Base-by-base conservation (phyloP, 495 filamentous ascomycete genomes). In the Hypomontagnella submonticulosa region DNA sequence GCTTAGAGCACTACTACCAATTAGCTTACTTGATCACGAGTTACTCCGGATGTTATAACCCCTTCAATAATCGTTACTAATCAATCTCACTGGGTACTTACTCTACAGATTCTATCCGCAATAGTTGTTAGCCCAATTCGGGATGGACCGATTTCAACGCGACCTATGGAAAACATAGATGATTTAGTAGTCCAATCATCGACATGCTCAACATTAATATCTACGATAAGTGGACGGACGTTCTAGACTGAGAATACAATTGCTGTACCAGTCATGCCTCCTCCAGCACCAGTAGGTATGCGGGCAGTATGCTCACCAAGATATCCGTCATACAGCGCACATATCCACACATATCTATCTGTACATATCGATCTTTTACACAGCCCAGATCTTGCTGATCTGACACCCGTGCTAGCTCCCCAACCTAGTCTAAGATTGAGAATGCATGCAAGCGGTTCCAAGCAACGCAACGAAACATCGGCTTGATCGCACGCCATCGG, bases 391-490 rank as follows among this genome's bases (percentile, higher is more conserved):
- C 44, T 33, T 38, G 27, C 60, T 63, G 47, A 59, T 62, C 58
- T 58, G 41, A 67, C 33, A 57, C 37, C 44, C 50, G 33, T 63
- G 32, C 64, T 62, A 43, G 58, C 47, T 53, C 30, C 27, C 41
- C 19, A 50, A 30, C 58, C 46, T 19, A 12, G 16, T 64, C 47
- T 20, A 52, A 10, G 58, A 40, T 44, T 50, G 48, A 33, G 12
- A 57, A 61, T 64, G 60, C 55, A 69, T 64, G 60, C 60, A 57
- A 61, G 56, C 56, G 51, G 42, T 68, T 67, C 13, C 44, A 59
- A 50, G 54, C 42, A 43, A 62, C 43, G 27, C 58, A 42, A 57
- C 48, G 15, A 63, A 56, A 49, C 56, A 61, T 58, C 54, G 36
- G 47, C 49, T 64, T 46, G 48, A 61, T 63, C 50, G 32, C 66